Evolutionary conservation across 2,329 filamentous ascomycete genomes (phyloP), one percentile per base, ranked within the genome.

Genomic region (Paraconiothyrium brasiliense): DNA sequence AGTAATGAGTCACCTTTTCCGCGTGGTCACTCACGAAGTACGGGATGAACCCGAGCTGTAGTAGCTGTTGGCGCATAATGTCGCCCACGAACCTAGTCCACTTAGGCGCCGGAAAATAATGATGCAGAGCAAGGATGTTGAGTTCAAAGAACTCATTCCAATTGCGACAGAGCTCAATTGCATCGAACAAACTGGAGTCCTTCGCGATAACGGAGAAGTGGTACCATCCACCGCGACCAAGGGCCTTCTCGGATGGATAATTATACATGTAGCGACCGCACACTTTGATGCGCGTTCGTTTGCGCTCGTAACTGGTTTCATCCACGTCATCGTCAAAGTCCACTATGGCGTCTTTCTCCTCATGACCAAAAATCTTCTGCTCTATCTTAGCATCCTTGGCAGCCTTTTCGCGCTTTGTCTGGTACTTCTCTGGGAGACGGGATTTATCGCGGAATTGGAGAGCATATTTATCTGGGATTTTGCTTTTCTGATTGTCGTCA

Each of bases 141-240:
- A 85, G 70, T 64, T 84, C 80, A 58, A 79, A 83, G 66, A 84
- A 83, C 65, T 85, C 83, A 44, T 83, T 79, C 83, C 82, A 85
- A 67, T 82, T 82, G 30, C 82, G 78, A 64, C 83, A 84, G 11
- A 85, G 76, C n/a, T 78, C 69, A 24, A 84, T 76, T 3, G 71
- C 82, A 47, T 83, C 77, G 50, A 76, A 74, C 4, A 85, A 75
- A 50, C 74, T 71, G 57, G 81, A 83, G 54, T 83, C 81, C 67
- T 83, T 84, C 1, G 83, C 82, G 65, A 85, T 79, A 62, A 85
- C 76, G 24, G 80, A 83, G 67, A 84, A 85, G 35, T 84, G 83
- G 24, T 83, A 74, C 84, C 83, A 85, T 4, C 83, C 83, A 32
- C 81, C 79, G 57, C 82, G 76, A 50, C 75, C 79, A 76, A 84